Evolutionary conservation across 2,329 filamentous ascomycete genomes (phyloP), one percentile per base, ranked within the genome.

Genomic region (Corynespora cassiicola): DNA sequence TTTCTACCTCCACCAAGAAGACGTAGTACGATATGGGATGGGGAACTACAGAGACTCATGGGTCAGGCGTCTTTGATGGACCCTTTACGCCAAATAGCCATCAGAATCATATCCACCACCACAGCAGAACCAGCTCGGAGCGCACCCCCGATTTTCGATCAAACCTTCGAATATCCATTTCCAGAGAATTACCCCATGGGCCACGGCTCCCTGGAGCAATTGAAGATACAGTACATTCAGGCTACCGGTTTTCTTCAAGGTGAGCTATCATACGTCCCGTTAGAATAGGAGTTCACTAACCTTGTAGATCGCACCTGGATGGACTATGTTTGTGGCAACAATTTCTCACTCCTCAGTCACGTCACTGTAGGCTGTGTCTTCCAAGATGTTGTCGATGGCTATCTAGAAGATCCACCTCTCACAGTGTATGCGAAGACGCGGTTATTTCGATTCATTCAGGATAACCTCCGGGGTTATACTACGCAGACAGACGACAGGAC

Each of bases 381-480:
- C 39, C 54, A 61, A 36, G 63, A 67, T 33, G 38, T 63, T 10
- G 35, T 41, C 8, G 56, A 65, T 25, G 56, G 59, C 4, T 38
- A 55, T 6, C 20, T 61, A 16, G 48, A 60, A 20, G 63, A 67
- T 29, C 62, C 52, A 32, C 39, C 49, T 6, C 52, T 63, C 20
- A 67, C 62, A 6, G 54, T 64, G 21, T 57, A 54, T 37, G 62
- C 56, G n/a, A 65, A 65, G 30, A 61, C 60, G 2, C 58, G 54
- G 34, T 39, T 63, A 5, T 36, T 67, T 11, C 42, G 53, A 6
- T 47, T 54, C 16, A 55, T 67, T 11, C 56, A 53, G 7, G 50
- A 57, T n/a, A 53, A 49, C 14, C 42, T 65, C 8, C 47, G 42
- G 23, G 39, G 27, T 9, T 28, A 22, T 17, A 43, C 50, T 16